phyloP scores from a whole-genome alignment of 768 basidiomycete species.

The Nevesoporus exiguus region DNA sequence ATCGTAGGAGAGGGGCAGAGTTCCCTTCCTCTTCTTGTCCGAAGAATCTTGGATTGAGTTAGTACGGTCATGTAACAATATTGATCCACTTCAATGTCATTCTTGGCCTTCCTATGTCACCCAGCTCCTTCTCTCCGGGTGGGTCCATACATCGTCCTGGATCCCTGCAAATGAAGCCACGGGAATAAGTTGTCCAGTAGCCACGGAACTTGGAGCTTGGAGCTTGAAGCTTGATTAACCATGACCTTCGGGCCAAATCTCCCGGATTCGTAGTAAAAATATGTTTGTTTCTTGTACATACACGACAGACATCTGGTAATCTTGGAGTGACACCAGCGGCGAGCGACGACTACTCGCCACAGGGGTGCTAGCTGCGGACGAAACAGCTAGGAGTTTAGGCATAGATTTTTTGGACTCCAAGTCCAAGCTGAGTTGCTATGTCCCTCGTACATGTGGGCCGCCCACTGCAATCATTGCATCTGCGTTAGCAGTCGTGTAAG shows the following conservation, averaged over 20 bases:
- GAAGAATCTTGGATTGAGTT: conserved; percentile 22
- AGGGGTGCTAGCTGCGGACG: too few relatives aligned
- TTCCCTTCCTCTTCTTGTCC: conserved; percentile 54
- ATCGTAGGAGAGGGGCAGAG: conserved; percentile 50
- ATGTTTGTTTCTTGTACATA: too few relatives aligned
- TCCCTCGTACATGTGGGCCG: too few relatives aligned
- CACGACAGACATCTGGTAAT: too few relatives aligned
- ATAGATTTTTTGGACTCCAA: too few relatives aligned
- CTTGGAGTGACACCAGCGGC: too few relatives aligned
- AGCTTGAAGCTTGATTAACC: background rate
- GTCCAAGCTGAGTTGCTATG: too few relatives aligned
- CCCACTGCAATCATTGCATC: too few relatives aligned
- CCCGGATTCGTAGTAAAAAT: too few relatives aligned
- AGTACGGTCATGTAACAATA: background rate
- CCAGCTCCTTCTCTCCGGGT: background rate
- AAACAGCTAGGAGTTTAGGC: too few relatives aligned
- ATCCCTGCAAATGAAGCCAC: background rate
- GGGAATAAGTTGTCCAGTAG: background rate
- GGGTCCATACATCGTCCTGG: background rate
- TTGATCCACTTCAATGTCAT: background rate
- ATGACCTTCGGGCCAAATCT: background rate
- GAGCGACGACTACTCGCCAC: too few relatives aligned
- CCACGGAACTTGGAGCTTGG: background rate
- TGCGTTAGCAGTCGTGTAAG: too few relatives aligned
- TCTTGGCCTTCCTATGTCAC: background rate